phyloP scores from a whole-genome alignment of 139 green algal genomes.

The Pleodorina starrii region DNA sequence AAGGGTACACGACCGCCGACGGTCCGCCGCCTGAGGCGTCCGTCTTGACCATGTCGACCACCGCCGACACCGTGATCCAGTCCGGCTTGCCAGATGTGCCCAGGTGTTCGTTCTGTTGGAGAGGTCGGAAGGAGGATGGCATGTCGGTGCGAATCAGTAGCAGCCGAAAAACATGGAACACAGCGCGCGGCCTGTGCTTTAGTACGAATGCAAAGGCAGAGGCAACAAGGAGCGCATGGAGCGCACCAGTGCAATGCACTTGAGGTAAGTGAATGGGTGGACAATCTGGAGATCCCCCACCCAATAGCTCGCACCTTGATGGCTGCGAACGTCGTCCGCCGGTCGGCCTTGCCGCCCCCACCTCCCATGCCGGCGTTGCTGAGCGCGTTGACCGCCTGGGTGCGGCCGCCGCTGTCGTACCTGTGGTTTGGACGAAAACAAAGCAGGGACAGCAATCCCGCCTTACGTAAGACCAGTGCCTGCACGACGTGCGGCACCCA shows the following conservation, averaged over 20 bases:
- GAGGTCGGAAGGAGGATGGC: too few species aligned
- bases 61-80: slow-evolving; percentile 75
- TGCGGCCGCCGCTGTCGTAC: slow-evolving; percentile 67
- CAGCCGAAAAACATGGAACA: too few species aligned
- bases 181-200: too few species aligned
- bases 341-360: slow-evolving; percentile 70
- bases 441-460: background rate
- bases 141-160: too few species aligned
- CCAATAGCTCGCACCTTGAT: slow-evolving; percentile 83
- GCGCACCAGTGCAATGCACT: too few species aligned
- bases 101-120: slow-evolving; percentile 79
- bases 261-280: too few species aligned
- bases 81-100: slow-evolving; percentile 75
- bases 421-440: too few species aligned
- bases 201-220: too few species aligned
- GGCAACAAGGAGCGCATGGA: too few species aligned
- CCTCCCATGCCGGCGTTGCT: slow-evolving; percentile 65
- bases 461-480: background rate
- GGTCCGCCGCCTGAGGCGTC: slow-evolving; percentile 31
- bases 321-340: slow-evolving; percentile 72
- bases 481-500: too few species aligned
- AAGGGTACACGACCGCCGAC: slow-evolving; percentile 69
- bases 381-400: slow-evolving; percentile 57
- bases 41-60: slow-evolving; percentile 62
- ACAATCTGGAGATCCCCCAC: too few species aligned